Evolutionary conservation across 1,139 yeast genomes (phyloP).

Genomic region (Ogataea hybrid): DNA sequence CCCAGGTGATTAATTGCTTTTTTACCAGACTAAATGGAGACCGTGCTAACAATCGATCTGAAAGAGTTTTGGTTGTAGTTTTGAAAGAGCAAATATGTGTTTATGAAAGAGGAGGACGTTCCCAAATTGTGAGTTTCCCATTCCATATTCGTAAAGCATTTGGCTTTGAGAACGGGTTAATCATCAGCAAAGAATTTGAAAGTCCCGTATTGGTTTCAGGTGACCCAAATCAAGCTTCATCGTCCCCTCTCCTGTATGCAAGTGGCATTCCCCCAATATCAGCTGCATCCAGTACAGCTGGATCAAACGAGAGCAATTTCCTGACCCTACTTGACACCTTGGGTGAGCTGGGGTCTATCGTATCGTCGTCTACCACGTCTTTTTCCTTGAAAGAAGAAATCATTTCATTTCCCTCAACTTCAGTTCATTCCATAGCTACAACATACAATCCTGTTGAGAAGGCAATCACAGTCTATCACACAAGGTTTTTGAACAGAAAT

Average conservation of each 20-base stretch:
- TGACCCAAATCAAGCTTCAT: conserved; percentile 2
- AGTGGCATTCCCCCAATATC: conserved; percentile 16
- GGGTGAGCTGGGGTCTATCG: conserved; percentile 63
- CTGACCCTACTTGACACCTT: conserved; percentile 68
- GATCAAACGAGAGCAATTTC: conserved; percentile 36
- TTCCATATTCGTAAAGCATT: conserved; percentile 55
- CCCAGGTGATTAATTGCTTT: conserved; percentile 37
- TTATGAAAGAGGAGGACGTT: conserved; percentile 56
- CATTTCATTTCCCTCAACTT: conserved; percentile 45
- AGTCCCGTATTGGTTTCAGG: conserved; percentile 6
- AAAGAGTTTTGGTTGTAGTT: conserved; percentile 47
- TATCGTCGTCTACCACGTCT: conserved; percentile 68
- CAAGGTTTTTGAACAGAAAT: conserved; percentile 39
- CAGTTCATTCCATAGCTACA: conserved; percentile 45
- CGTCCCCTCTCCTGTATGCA: conserved; percentile 13
- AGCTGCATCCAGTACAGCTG: conserved; percentile 9
- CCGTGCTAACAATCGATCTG: conserved; percentile 6
- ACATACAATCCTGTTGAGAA: conserved; percentile 49
- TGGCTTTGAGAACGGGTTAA: conserved; percentile 61
- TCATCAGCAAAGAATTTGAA: conserved; percentile 27
- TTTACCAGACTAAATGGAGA: conserved; percentile 26
- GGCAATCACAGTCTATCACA: conserved; percentile 48
- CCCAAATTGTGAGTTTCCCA: conserved; percentile 61
- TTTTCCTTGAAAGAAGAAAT: conserved; percentile 59
- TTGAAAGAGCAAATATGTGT: conserved; percentile 51